phyloP scores from a whole-genome alignment of 139 green algal genomes.

The Chlamydomonas applanata region DNA sequence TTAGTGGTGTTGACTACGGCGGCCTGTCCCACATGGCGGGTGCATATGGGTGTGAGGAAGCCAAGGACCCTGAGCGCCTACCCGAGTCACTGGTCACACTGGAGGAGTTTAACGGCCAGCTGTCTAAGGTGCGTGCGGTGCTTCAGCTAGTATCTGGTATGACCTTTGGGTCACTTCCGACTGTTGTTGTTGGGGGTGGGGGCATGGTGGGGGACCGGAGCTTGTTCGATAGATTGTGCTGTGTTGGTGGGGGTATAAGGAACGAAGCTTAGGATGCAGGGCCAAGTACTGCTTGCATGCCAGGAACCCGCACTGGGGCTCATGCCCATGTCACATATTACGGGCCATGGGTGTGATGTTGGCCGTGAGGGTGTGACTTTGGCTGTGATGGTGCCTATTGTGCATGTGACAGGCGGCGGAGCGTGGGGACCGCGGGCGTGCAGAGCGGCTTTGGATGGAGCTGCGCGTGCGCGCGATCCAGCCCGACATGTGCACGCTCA shows the following conservation, averaged over 20 bases:
- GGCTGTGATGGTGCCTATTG: no score
- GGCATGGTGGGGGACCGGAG: no score
- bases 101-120: conserved; percentile 18
- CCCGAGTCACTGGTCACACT: not conserved
- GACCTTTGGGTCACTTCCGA: not conserved
- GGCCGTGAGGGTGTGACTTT: not conserved
- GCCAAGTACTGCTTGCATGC: no score
- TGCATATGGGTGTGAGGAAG: no score
- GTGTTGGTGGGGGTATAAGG: no score
- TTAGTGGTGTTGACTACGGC: no score
- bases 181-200: not conserved
- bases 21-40: no score
- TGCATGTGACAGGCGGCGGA: conserved; percentile 11
- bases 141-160: not conserved
- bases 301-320: no score
- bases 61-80: no score
- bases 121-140: conserved; percentile 1
- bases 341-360: no score
- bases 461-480: not conserved
- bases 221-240: no score
- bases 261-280: not conserved
- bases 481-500: conserved; percentile 19
- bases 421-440: conserved; percentile 1
- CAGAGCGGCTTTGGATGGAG: conserved; percentile 9
- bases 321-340: no score